phyloP scores from a whole-genome alignment of 176 grass and related monocot species.

The Rhynchospora pubera region DNA sequence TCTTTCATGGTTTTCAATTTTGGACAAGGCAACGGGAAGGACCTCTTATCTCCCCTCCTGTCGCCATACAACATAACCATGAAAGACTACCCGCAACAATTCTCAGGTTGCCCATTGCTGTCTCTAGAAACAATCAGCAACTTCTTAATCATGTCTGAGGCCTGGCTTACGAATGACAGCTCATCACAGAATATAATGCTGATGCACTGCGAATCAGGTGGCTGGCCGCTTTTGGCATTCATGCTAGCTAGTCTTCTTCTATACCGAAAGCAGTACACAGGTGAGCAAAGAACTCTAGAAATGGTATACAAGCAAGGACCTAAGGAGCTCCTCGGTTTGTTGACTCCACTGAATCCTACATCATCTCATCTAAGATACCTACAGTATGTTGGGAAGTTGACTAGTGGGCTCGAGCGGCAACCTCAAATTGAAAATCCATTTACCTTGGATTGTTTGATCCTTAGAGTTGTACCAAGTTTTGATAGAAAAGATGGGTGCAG shows the following conservation, averaged over 20 bases:
- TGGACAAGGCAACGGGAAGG: slow-evolving; percentile 44
- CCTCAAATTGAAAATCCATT: slow-evolving; percentile 45
- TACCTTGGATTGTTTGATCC: slow-evolving; percentile 88
- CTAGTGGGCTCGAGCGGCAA: slow-evolving; percentile 36
- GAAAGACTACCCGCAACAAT: slow-evolving; percentile 66
- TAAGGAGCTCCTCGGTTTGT: slow-evolving; percentile 68
- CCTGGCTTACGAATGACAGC: slow-evolving; percentile 61
- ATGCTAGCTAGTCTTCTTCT: slow-evolving; percentile 91
- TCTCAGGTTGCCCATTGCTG: slow-evolving; percentile 64
- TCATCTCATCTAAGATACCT: slow-evolving; percentile 87
- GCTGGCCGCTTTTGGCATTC: slow-evolving; percentile 87
- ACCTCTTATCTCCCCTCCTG: slow-evolving; percentile 49
- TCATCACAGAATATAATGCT: slow-evolving; percentile 68
- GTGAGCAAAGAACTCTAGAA: slow-evolving; percentile 87
- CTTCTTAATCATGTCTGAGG: slow-evolving; percentile 74
- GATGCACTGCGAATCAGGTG: slow-evolving; percentile 89
- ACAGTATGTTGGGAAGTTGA: slow-evolving; percentile 64
- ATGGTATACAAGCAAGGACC: slow-evolving; percentile 95
- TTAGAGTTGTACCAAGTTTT: slow-evolving; percentile 77
- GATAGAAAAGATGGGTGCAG: slow-evolving; percentile 70
- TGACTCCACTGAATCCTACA: slow-evolving; percentile 63
- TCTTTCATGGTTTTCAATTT: slow-evolving; percentile 88
- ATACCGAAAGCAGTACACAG: slow-evolving; percentile 74
- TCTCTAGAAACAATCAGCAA: slow-evolving; percentile 71
- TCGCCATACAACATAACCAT: slow-evolving; percentile 52